phyloP scores from a whole-genome alignment of 2,329 filamentous ascomycete genomes.

The Scedosporium dehoogii region DNA sequence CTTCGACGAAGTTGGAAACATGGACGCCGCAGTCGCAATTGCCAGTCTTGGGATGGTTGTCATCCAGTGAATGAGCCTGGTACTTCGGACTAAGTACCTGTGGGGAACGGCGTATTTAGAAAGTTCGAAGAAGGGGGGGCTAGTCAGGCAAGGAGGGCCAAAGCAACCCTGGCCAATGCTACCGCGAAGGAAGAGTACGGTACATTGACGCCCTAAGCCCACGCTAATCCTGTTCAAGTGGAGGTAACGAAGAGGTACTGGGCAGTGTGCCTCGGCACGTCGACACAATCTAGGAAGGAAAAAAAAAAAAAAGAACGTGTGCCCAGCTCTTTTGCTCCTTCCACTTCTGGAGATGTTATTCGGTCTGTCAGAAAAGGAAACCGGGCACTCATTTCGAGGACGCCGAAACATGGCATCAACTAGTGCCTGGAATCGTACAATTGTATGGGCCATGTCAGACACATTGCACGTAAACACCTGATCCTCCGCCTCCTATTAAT shows the following conservation, averaged over 20 bases:
- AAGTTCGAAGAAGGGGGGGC: not conserved
- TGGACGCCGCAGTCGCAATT: no score
- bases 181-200: no score
- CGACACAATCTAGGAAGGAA: not conserved
- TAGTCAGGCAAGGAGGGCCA: not conserved
- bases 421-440: not conserved
- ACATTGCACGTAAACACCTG: not conserved
- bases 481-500: not conserved
- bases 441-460: not conserved
- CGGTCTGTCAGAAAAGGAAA: no score
- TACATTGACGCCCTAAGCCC: no score
- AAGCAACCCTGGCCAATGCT: not conserved
- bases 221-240: not conserved
- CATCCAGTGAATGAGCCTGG: no score
- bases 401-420: not conserved
- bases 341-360: no score
- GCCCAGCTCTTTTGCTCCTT: no score
- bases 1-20: no score
- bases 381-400: not conserved
- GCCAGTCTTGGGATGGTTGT: no score
- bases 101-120: conserved; percentile 1
- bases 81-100: not conserved
- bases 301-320: not conserved
- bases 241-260: not conserved
- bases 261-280: not conserved